Percentiles rank a stretch among this genome's conserved stretches.
phyloP scores from a whole-genome alignment of 2,329 filamentous ascomycete species.

The Fusarium globosum region DNA sequence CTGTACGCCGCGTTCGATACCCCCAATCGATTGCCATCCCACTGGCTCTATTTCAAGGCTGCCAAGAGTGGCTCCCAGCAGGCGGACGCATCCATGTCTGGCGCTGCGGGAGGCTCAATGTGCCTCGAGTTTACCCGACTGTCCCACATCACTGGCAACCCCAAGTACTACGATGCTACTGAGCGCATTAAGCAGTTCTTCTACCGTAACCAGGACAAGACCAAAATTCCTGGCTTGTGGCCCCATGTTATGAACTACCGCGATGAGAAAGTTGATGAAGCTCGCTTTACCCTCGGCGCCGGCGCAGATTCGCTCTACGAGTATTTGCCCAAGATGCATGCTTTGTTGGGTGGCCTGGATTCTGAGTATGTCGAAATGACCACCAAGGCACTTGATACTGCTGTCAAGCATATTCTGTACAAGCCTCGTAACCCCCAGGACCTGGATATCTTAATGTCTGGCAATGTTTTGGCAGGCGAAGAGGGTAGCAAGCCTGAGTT shows the following conservation, averaged over 20 bases:
- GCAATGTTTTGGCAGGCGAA: constrained; percentile 49
- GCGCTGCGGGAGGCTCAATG: constrained; percentile 70
- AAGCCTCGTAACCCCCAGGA: constrained; percentile 72
- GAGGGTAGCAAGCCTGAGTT: constrained; percentile 44
- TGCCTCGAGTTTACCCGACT: constrained; percentile 80
- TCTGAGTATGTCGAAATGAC: constrained; percentile 74
- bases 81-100: constrained; percentile 52
- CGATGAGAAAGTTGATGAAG: constrained; percentile 58
- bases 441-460: constrained; percentile 70
- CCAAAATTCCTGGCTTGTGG: constrained; percentile 78
- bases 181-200: constrained; percentile 78
- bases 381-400: constrained; percentile 68
- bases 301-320: constrained; percentile 66
- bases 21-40: constrained; percentile 62
- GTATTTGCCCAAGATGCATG: constrained; percentile 69
- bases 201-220: constrained; percentile 71
- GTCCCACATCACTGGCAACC: constrained; percentile 76
- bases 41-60: constrained; percentile 57
- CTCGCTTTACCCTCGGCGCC: constrained; percentile 58
- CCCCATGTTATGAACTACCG: constrained; percentile 72
- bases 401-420: constrained; percentile 73
- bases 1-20: constrained; percentile 66
- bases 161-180: constrained; percentile 81
- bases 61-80: constrained; percentile 53
- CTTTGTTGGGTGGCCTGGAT: constrained; percentile 73